Evolutionary conservation across 768 basidiomycete genomes (phyloP).

Genomic region (Termitomyces sp.): DNA sequence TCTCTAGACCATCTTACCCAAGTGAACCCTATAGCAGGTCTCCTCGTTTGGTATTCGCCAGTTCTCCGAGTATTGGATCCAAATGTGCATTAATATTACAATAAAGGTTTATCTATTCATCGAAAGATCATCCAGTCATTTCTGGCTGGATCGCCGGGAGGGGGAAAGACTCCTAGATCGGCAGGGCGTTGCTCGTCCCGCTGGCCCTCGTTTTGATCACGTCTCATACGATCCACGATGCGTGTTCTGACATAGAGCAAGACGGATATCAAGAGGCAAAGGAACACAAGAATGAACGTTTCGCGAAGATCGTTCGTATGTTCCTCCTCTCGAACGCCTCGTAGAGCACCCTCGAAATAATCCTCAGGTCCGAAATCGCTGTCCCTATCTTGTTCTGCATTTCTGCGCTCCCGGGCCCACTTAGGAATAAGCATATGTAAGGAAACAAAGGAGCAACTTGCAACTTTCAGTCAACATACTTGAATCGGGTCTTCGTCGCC

Average conservation of each 20-base stretch:
- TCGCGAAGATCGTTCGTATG: constrained; percentile 70
- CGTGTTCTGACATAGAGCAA: constrained; percentile 77
- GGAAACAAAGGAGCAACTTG: neutral
- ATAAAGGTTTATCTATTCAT: constrained; percentile 25
- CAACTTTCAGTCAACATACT: constrained; percentile 30
- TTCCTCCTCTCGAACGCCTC: constrained; percentile 57
- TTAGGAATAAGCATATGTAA: constrained; percentile 18
- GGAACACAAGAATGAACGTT: constrained; percentile 69
- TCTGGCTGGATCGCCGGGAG: constrained; percentile 56
- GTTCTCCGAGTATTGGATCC: neutral
- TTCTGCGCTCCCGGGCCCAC: constrained; percentile 77
- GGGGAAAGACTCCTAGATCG: constrained; percentile 52
- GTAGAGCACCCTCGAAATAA: constrained; percentile 66
- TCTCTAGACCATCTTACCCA: too few relatives aligned
- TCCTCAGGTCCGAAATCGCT: constrained; percentile 78
- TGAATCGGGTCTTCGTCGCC: constrained; percentile 73
- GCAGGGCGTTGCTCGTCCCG: constrained; percentile 35
- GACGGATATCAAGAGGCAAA: constrained; percentile 69
- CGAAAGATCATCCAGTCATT: constrained; percentile 63
- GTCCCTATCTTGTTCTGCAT: constrained; percentile 67
- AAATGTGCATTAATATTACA: constrained; percentile 9
- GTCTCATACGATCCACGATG: constrained; percentile 66
- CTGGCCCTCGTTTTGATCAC: constrained; percentile 48
- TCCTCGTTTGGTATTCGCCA: neutral
- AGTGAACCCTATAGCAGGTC: neutral